Evolutionary conservation across 495 filamentous ascomycete genomes (phyloP), one percentile per base, ranked within the genome.

Genomic region (Xylaria grammica): DNA sequence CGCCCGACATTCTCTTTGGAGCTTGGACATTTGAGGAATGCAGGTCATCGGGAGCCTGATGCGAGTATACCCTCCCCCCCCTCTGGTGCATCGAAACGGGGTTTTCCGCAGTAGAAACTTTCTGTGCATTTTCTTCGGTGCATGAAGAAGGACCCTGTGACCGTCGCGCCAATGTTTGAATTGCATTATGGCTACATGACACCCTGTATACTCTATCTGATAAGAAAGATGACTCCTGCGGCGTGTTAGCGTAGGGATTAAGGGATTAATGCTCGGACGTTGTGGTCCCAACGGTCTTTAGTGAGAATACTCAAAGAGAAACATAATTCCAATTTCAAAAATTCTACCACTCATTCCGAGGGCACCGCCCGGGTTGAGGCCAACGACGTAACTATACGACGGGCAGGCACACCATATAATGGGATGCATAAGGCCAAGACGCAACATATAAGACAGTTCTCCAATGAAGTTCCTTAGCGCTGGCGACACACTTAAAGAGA

Each of bases 281-380:
- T 27, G 45, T 38, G 42, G 19, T 20, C 13, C 57, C 42, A 29
- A 9, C 34, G 20, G 5, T 34, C 32, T 34, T 19, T n/a, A 38
- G 42, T 38, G 24, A 29, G n/a, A 29, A 38, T 44, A 22, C 2
- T 19, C 44, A 32, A 50, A n/a, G 19, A 27, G 29, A 50, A 60
- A 27, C 19, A 61, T 52, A 61, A 61, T 61, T 61, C 58, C 58
- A 61, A 61, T 61, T 61, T 49, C 7, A 38, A 56, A 26, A 57
- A 49, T 22, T 19, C 42, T n/a, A 22, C 38, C 44, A 42, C 15
- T 48, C 24, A 56, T 36, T 57, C 30, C 38, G 0, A 45, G 54
- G 36, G 42, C 51, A 19, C 42, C 34, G 46, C 30, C 20, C 58
- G 58, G 20, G 22, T 32, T 48, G 58, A 61, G 30, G 20, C 29